These are phyloP conservation scores for Sporisorium scitamineum DNA, from an alignment of 1,284 basidiomycete genomes.

Conservation along the genomic window DNA sequence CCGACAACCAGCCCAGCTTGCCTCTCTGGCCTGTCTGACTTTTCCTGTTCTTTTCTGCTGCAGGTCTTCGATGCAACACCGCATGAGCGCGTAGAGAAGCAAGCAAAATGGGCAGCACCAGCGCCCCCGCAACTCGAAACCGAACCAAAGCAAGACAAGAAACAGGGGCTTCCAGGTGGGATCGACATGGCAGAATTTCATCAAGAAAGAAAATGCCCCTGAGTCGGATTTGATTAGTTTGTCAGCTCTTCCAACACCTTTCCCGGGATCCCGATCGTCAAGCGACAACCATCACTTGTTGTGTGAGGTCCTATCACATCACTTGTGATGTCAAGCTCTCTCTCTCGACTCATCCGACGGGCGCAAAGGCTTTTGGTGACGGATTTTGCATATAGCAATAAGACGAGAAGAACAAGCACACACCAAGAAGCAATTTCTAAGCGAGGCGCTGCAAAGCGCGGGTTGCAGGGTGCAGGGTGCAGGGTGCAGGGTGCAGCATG, in stretches of 20 bases:
- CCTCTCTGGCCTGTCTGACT: not conserved
- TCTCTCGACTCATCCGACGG: not conserved
- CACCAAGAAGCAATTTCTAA: not conserved
- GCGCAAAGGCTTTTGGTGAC: too few species aligned
- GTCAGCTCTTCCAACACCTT: not conserved
- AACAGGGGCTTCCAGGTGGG: not conserved
- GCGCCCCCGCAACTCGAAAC: not conserved
- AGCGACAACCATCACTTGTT: not conserved
- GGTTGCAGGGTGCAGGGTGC: conserved; percentile 26
- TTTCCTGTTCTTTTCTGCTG: not conserved
- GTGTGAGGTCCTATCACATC: not conserved
- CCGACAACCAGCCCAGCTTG: not conserved
- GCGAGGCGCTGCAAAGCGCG: conserved; percentile 24
- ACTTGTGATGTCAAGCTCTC: not conserved
- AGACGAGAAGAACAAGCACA: not conserved
- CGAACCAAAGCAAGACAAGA: too few species aligned
- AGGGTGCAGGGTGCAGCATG: conserved; percentile 15
- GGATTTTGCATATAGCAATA: not conserved
- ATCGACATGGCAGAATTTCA: not conserved
- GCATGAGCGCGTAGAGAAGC: not conserved
- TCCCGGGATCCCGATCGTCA: not conserved
- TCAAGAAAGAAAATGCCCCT: not conserved
- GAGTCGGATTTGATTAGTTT: too few species aligned
- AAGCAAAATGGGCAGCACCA: not conserved
- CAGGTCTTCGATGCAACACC: not conserved